Conservation (phyloP, 805 yeast species). For the Candida berthetii region DNA sequence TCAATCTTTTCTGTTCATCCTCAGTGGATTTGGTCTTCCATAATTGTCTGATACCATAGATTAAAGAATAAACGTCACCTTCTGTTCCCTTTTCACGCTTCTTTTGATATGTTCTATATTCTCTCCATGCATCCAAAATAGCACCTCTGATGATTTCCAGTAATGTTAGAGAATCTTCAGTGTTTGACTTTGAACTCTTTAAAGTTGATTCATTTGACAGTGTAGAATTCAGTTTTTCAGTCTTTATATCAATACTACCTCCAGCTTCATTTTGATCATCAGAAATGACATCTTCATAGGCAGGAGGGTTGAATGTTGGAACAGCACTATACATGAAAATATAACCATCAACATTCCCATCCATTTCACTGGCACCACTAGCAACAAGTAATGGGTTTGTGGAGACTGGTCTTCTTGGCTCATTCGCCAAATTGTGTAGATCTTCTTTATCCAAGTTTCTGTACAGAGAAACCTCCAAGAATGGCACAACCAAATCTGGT, state of each 20-base stretch:
- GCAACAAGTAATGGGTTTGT: slow-evolving; percentile 69
- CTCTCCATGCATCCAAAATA: slow-evolving; percentile 69
- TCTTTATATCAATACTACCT: not conserved
- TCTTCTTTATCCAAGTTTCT: slow-evolving; percentile 53
- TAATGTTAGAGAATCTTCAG: slow-evolving; percentile 14
- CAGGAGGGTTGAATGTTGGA: slow-evolving; percentile 57
- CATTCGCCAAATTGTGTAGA: slow-evolving; percentile 55
- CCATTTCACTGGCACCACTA: slow-evolving; percentile 72
- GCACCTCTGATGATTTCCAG: slow-evolving; percentile 45
- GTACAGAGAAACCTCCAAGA: slow-evolving; percentile 65
- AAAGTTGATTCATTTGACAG: not conserved
- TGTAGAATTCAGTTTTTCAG: not conserved
- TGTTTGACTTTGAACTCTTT: not conserved
- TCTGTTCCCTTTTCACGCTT: slow-evolving; percentile 63
- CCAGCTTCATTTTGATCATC: not conserved
- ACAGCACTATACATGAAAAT: slow-evolving; percentile 63
- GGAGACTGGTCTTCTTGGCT: slow-evolving; percentile 53
- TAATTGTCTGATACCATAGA: slow-evolving; percentile 48
- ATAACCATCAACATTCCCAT: slow-evolving; percentile 74
- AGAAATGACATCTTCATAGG: slow-evolving; percentile 29
- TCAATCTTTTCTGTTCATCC: slow-evolving; percentile 23
- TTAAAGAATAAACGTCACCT: slow-evolving; percentile 56
- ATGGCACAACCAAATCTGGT: slow-evolving; percentile 64
- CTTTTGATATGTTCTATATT: slow-evolving; percentile 46
- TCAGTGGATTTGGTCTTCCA: slow-evolving; percentile 38